A percentile compares a stretch with the other conserved stretches of the same genome.
Conservation (phyloP, 179 eudicot genomes). For the Actinidia chinensis region DNA sequence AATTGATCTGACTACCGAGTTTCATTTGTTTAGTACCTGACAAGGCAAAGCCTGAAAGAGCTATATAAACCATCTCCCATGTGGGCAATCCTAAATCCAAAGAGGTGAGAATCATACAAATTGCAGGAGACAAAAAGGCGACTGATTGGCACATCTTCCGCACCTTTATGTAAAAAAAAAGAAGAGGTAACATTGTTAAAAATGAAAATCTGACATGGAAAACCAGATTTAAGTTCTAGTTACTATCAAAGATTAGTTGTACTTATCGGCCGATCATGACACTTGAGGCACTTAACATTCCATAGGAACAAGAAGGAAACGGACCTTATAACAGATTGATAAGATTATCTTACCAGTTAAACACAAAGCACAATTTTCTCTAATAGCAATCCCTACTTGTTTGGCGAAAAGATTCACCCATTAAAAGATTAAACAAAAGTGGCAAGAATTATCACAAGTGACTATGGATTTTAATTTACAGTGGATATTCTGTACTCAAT, state of each 20-base stretch:
- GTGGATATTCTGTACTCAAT: background rate
- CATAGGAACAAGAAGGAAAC: background rate
- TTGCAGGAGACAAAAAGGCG: conserved; percentile 87
- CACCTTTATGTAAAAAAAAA: conserved; percentile 53
- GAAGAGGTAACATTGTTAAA: background rate
- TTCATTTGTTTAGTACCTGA: conserved; percentile 56
- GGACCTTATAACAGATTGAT: background rate
- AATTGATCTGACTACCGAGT: background rate
- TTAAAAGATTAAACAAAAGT: background rate
- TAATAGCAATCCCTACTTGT: background rate
- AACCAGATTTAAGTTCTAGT: background rate
- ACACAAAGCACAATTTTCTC: background rate
- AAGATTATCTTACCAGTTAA: background rate
- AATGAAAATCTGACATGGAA: background rate
- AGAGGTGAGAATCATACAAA: conserved; percentile 88
- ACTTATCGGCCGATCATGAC: background rate
- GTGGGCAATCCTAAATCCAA: conserved; percentile 81
- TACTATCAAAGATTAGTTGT: background rate
- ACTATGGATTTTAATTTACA: background rate
- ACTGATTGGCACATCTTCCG: conserved; percentile 92
- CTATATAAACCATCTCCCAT: conserved; percentile 93
- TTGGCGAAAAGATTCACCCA: conserved; percentile 1
- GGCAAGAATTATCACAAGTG: background rate
- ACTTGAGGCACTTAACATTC: background rate
- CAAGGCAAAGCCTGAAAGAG: conserved; percentile 95